phyloP scores from a whole-genome alignment of 306 rosid species.

The Cucurbita argyrosperma region DNA sequence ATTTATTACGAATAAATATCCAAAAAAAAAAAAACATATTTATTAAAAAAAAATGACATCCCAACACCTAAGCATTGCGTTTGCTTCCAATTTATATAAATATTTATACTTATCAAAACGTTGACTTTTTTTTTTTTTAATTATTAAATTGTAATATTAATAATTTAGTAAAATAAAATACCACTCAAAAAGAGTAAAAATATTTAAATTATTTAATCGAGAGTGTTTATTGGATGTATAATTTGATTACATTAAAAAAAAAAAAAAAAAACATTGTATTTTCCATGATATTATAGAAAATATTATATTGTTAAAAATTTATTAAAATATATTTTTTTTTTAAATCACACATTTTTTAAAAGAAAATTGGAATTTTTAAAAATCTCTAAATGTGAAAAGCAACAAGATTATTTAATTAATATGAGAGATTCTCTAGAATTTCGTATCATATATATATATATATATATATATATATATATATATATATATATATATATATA shows the following conservation, averaged over 20 bases:
- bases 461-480: too few relatives aligned
- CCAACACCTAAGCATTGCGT: conserved; percentile 5
- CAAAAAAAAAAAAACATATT: background rate
- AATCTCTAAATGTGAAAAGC: background rate
- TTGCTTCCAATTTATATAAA: background rate
- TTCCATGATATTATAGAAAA: background rate
- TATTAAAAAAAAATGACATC: background rate
- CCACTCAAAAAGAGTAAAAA: too few relatives aligned
- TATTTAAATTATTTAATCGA: too few relatives aligned
- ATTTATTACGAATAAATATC: background rate
- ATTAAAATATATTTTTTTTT: background rate
- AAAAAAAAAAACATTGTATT: too few relatives aligned
- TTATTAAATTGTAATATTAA: too few relatives aligned
- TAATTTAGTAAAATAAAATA: too few relatives aligned
- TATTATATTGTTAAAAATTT: too few relatives aligned
- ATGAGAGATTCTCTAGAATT: background rate
- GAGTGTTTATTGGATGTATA: too few relatives aligned
- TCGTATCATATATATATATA: background rate
- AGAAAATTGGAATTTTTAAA: too few relatives aligned
- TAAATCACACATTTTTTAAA: too few relatives aligned
- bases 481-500: too few relatives aligned
- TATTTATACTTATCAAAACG: background rate
- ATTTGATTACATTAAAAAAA: background rate
- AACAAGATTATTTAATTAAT: background rate
- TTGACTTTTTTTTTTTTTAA: background rate